These are phyloP conservation scores for Boletus insuetus DNA, from an alignment of 768 basidiomycete species.

Conservation along the genomic window DNA sequence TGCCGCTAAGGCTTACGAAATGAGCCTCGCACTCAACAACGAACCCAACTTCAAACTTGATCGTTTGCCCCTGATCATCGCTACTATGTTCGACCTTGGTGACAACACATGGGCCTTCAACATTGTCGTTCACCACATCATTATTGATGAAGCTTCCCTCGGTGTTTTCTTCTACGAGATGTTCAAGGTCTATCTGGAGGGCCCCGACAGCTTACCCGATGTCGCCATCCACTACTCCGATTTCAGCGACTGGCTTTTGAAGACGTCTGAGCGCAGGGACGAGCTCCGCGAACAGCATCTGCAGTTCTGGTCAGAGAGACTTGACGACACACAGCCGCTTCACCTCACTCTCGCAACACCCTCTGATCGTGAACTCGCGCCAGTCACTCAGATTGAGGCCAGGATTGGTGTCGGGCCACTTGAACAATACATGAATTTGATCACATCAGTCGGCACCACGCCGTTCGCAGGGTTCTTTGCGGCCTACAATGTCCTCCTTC, in stretches of 20 bases:
- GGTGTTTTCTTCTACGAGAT: constrained; percentile 32
- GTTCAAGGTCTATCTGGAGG: constrained; percentile 27
- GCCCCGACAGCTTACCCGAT: constrained; percentile 24
- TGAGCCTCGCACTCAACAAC: constrained; percentile 25
- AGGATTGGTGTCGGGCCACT: constrained; percentile 17
- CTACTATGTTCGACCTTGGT: constrained; percentile 27
- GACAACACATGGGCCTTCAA: constrained; percentile 26
- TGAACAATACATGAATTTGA: constrained; percentile 19
- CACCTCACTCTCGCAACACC: constrained; percentile 26
- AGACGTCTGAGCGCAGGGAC: constrained; percentile 27
- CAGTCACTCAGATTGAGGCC: constrained; percentile 28
- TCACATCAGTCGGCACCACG: constrained; percentile 17
- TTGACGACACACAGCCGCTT: constrained; percentile 15
- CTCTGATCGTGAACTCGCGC: constrained; percentile 26
- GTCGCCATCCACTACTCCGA: constrained; percentile 21
- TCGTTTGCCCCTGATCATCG: constrained; percentile 22
- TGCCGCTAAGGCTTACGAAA: constrained; percentile 28
- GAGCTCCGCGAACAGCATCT: constrained; percentile 26
- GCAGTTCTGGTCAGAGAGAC: constrained; percentile 24
- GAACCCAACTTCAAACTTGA: constrained; percentile 27
- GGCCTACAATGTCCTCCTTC: constrained; percentile 31
- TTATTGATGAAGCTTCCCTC: constrained; percentile 30
- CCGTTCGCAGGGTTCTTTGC: constrained; percentile 32
- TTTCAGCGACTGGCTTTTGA: constrained; percentile 24
- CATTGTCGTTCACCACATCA: constrained; percentile 31